Evolutionary conservation across 495 filamentous ascomycete species (phyloP).

Genomic region (Penicillium maclennaniae): DNA sequence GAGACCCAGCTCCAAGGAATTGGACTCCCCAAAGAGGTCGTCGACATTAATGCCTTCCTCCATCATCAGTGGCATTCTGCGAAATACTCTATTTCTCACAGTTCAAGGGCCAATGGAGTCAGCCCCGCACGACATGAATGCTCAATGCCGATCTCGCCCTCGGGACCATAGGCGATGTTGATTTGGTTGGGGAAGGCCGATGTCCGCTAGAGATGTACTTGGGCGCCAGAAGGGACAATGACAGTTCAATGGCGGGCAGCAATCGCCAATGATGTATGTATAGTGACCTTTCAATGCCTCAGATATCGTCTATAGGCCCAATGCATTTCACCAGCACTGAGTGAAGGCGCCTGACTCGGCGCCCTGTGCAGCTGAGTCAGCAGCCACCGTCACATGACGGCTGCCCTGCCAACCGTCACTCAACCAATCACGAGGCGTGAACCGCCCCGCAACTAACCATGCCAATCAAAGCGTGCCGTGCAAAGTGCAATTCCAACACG

Average conservation of each 20-base stretch:
- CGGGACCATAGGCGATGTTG: constrained; percentile 10
- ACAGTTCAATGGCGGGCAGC: background rate
- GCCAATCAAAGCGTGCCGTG: constrained; percentile 14
- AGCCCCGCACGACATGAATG: constrained; percentile 12
- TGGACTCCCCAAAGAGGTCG: constrained; percentile 73
- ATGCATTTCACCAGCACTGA: background rate
- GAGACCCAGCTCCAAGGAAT: constrained; percentile 48
- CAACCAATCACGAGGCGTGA: constrained; percentile 11
- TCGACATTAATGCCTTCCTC: constrained; percentile 66
- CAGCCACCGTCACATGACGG: constrained; percentile 15
- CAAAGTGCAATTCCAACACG: constrained; percentile 2
- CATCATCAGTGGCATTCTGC: constrained; percentile 53
- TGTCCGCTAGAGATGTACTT: background rate
- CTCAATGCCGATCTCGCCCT: constrained; percentile 1
- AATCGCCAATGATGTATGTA: background rate
- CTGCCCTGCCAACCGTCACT: constrained; percentile 23
- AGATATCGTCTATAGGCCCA: background rate
- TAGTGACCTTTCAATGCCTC: background rate
- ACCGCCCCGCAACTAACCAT: constrained; percentile 3
- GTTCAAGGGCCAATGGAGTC: background rate
- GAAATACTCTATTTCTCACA: background rate
- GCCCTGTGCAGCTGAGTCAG: constrained; percentile 6
- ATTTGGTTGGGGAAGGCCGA: background rate
- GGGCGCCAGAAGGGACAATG: background rate
- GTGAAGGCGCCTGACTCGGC: background rate